These are phyloP conservation scores for Toxicodendron radicans DNA, from an alignment of 345 rosid genomes.

Conservation along the genomic window DNA sequence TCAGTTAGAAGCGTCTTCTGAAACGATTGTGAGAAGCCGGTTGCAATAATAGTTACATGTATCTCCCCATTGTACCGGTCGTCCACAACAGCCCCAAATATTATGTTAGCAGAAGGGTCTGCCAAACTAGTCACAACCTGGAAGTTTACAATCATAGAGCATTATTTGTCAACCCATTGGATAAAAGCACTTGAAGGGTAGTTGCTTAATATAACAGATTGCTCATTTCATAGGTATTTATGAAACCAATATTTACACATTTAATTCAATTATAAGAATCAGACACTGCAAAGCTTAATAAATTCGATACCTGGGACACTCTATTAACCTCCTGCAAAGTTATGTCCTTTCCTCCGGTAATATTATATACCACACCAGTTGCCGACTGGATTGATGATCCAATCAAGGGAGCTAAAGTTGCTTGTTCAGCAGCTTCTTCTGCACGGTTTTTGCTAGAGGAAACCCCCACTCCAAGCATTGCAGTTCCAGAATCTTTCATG, in stretches of 20 bases:
- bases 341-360: constrained; percentile 96
- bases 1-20: constrained; percentile 78
- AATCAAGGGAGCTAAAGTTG: constrained; percentile 89
- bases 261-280: neutral
- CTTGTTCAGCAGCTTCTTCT: constrained; percentile 99
- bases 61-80: constrained; percentile 94
- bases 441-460: constrained; percentile 98
- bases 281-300: neutral
- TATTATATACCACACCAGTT: constrained; percentile 93
- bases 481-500: constrained; percentile 96
- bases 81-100: constrained; percentile 97
- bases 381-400: constrained; percentile 99
- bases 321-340: constrained; percentile 94
- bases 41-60: constrained; percentile 93
- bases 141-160: neutral
- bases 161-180: neutral
- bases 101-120: constrained; percentile 97
- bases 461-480: constrained; percentile 99
- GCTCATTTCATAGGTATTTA: neutral
- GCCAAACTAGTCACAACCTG: constrained; percentile 98
- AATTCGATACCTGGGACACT: constrained; percentile 75
- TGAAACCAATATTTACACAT: neutral
- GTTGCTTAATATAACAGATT: neutral
- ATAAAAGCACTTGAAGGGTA: neutral
- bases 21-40: constrained; percentile 95